phyloP scores from a whole-genome alignment of 2,329 filamentous ascomycete genomes.

The Graphilbum sp. region DNA sequence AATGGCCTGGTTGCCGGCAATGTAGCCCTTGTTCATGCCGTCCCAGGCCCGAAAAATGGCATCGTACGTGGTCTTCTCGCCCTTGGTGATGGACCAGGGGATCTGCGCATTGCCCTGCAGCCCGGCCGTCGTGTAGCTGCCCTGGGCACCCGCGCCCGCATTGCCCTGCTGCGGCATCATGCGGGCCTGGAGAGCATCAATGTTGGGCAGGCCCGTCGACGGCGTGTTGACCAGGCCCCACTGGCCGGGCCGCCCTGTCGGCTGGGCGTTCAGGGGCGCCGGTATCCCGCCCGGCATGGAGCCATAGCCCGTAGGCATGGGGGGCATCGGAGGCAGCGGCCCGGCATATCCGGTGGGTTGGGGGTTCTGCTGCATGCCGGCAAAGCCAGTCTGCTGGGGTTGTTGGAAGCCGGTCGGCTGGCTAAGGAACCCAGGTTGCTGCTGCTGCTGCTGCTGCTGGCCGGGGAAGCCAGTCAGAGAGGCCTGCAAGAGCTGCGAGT shows the following conservation, averaged over 20 bases:
- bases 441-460: slow-evolving; percentile 25
- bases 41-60: slow-evolving; percentile 94
- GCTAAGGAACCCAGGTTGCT: slow-evolving; percentile 39
- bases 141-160: slow-evolving; percentile 64
- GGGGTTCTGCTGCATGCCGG: slow-evolving; percentile 39
- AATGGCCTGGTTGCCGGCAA: slow-evolving; percentile 81
- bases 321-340: slow-evolving; percentile 85
- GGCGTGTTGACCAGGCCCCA: slow-evolving; percentile 98
- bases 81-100: slow-evolving; percentile 96
- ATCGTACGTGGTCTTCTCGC: slow-evolving; percentile 95
- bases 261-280: slow-evolving; percentile 70
- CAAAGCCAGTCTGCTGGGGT: slow-evolving; percentile 54
- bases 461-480: slow-evolving; percentile 55
- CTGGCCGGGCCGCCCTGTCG: slow-evolving; percentile 81
- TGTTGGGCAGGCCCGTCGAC: slow-evolving; percentile 75
- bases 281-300: slow-evolving; percentile 46
- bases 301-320: slow-evolving; percentile 47
- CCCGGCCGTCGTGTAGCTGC: slow-evolving; percentile 67
- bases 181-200: slow-evolving; percentile 77
- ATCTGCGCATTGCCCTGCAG: slow-evolving; percentile 88
- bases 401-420: slow-evolving; percentile 46
- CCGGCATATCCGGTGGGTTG: slow-evolving; percentile 70
- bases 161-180: slow-evolving; percentile 97
- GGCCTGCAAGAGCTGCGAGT: slow-evolving; percentile 42
- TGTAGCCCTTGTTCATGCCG: slow-evolving; percentile 80